A percentile compares a stretch with the other conserved stretches of the same genome.
Evolutionary conservation across 2,329 filamentous ascomycete genomes (phyloP).

Genomic region (Exserohilum turcica): DNA sequence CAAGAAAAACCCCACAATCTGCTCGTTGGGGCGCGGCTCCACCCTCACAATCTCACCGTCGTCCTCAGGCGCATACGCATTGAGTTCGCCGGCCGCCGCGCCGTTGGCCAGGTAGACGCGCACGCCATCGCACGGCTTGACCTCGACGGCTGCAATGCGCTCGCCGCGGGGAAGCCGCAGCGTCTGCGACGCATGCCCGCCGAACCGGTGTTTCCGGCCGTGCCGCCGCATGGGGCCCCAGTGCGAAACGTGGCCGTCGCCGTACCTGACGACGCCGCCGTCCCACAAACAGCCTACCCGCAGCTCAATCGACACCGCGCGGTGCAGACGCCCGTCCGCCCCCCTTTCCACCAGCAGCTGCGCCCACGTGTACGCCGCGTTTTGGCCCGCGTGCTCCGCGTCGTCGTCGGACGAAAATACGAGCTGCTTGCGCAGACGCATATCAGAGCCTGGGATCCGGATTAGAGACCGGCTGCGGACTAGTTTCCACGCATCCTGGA

Average conservation of each 20-base stretch:
- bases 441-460: constrained; percentile 47
- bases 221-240: constrained; percentile 45
- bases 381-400: neutral
- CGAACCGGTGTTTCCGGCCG: constrained; percentile 39
- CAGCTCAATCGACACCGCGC: constrained; percentile 53
- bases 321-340: constrained; percentile 40
- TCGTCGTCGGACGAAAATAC: constrained; percentile 32
- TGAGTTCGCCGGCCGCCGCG: constrained; percentile 36
- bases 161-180: constrained; percentile 33
- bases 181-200: constrained; percentile 39
- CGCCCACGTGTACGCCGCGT: constrained; percentile 24
- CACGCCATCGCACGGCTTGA: constrained; percentile 34
- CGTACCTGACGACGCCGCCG: constrained; percentile 54
- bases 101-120: constrained; percentile 41
- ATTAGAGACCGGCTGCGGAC: constrained; percentile 42
- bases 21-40: constrained; percentile 44
- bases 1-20: constrained; percentile 57
- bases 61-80: constrained; percentile 18
- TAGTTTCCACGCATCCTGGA: constrained; percentile 43
- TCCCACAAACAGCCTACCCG: constrained; percentile 54
- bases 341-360: constrained; percentile 25
- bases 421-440: constrained; percentile 50
- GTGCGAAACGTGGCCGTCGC: constrained; percentile 51
- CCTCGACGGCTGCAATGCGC: constrained; percentile 40
- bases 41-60: constrained; percentile 25